These are phyloP conservation scores for Syncephalastrum racemosum DNA, from an alignment of 371 early-diverging fungal genomes.

Conservation along the genomic window DNA sequence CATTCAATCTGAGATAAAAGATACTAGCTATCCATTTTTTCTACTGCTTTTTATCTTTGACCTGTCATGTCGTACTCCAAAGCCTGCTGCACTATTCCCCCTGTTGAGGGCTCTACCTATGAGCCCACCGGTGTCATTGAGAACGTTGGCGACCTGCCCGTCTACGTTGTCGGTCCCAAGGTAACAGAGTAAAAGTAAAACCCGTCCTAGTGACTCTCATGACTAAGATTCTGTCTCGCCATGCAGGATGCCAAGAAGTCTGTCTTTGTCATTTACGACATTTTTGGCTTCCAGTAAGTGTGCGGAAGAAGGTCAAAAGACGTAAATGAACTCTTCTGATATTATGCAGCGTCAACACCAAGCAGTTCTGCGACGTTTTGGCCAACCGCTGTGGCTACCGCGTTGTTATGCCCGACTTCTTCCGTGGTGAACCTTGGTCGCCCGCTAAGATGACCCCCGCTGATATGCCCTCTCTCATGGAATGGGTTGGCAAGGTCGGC, in stretches of 20 bases:
- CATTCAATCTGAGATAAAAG: background rate
- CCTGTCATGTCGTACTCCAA: slow-evolving; percentile 48
- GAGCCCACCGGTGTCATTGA: slow-evolving; percentile 50
- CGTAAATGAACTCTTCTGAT: background rate
- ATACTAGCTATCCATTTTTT: background rate
- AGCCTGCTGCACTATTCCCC: slow-evolving; percentile 65
- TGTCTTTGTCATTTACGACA: slow-evolving; percentile 49
- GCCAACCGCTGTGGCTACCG: slow-evolving; percentile 54
- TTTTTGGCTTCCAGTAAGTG: slow-evolving; percentile 46
- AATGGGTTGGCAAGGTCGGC: slow-evolving; percentile 41
- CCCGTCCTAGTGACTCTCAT: no score
- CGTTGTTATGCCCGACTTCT: slow-evolving; percentile 69
- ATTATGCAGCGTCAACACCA: slow-evolving; percentile 43
- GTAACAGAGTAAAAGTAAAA: background rate
- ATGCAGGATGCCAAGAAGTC: slow-evolving; percentile 42
- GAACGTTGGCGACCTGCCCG: slow-evolving; percentile 25
- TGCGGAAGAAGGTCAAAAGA: background rate
- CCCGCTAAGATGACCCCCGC: slow-evolving; percentile 11
- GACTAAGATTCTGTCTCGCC: background rate
- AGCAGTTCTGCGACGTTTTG: slow-evolving; percentile 68
- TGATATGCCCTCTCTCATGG: slow-evolving; percentile 24
- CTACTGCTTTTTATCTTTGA: background rate
- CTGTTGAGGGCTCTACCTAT: slow-evolving; percentile 57
- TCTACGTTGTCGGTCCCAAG: slow-evolving; percentile 34
- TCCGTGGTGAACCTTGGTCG: slow-evolving; percentile 49